Evolutionary conservation across 148 eudicot species (phyloP).

Genomic region (Camellia sinensis): DNA sequence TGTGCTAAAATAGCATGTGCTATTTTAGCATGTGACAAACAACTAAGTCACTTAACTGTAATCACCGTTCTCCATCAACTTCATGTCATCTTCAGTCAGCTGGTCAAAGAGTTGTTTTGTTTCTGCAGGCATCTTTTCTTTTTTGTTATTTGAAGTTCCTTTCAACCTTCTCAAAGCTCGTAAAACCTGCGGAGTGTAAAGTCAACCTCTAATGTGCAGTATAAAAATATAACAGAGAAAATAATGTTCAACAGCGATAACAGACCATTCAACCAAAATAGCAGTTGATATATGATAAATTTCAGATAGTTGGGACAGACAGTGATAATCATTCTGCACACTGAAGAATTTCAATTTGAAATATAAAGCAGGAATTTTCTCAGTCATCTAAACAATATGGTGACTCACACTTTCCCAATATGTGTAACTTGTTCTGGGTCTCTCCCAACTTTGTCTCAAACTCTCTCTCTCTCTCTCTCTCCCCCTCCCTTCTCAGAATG

Average conservation of each 20-base stretch:
- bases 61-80: conserved; percentile 87
- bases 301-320: background rate
- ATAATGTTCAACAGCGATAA: background rate
- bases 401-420: background rate
- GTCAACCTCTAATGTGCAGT: background rate
- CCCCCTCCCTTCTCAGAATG: no score
- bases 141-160: conserved; percentile 67
- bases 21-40: no score
- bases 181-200: conserved; percentile 51
- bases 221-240: background rate
- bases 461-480: no score
- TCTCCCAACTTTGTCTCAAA: no score
- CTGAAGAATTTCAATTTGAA: background rate
- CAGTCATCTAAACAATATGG: background rate
- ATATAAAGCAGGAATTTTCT: background rate
- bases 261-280: background rate
- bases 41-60: conserved; percentile 55
- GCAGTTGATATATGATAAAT: background rate
- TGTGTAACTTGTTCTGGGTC: no score
- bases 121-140: conserved; percentile 82
- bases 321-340: background rate
- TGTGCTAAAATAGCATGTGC: no score
- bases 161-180: conserved; percentile 84
- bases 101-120: conserved; percentile 79
- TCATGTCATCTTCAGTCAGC: conserved; percentile 98